phyloP scores from a whole-genome alignment of 2,329 filamentous ascomycete species.

The Colletotrichum sp. region DNA sequence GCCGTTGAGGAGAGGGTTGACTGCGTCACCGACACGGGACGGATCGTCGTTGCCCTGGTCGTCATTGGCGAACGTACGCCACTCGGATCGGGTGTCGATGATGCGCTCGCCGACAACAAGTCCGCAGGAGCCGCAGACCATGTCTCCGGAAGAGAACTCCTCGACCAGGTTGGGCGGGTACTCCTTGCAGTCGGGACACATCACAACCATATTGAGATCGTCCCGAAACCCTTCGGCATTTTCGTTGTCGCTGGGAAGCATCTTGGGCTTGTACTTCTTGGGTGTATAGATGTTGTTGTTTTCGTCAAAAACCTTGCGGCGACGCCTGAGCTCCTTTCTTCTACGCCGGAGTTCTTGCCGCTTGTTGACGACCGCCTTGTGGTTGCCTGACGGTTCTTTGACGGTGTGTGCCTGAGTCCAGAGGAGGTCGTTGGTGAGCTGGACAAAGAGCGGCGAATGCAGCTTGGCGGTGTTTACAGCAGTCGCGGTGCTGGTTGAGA shows the following conservation, averaged over 20 bases:
- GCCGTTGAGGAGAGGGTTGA: slow-evolving; percentile 88
- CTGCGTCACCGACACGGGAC: slow-evolving; percentile 94
- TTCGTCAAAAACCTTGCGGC: slow-evolving; percentile 44
- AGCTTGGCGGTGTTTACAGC: slow-evolving; percentile 57
- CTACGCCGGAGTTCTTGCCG: slow-evolving; percentile 35
- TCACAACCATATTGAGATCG: slow-evolving; percentile 84
- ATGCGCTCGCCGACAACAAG: slow-evolving; percentile 89
- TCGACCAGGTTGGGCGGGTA: slow-evolving; percentile 91
- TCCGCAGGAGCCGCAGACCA: slow-evolving; percentile 91
- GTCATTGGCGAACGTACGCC: slow-evolving; percentile 98
- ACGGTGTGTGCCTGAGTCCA: slow-evolving; percentile 32
- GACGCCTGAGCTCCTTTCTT: slow-evolving; percentile 37
- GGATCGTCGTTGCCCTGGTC: slow-evolving; percentile 97
- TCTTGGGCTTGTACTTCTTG: slow-evolving; percentile 48
- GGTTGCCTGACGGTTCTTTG: slow-evolving; percentile 22
- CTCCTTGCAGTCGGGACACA: slow-evolving; percentile 91
- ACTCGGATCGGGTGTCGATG: slow-evolving; percentile 96
- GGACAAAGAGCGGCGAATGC: slow-evolving; percentile 76
- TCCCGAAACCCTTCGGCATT: slow-evolving; percentile 64
- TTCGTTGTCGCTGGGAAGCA: slow-evolving; percentile 36
- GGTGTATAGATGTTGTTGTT: slow-evolving; percentile 48
- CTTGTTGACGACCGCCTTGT: slow-evolving; percentile 35
- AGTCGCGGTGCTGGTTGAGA: background rate
- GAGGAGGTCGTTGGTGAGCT: slow-evolving; percentile 52
- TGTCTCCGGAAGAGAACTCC: slow-evolving; percentile 90